phyloP scores from a whole-genome alignment of 148 eudicot species.

The Beta vulgaris region DNA sequence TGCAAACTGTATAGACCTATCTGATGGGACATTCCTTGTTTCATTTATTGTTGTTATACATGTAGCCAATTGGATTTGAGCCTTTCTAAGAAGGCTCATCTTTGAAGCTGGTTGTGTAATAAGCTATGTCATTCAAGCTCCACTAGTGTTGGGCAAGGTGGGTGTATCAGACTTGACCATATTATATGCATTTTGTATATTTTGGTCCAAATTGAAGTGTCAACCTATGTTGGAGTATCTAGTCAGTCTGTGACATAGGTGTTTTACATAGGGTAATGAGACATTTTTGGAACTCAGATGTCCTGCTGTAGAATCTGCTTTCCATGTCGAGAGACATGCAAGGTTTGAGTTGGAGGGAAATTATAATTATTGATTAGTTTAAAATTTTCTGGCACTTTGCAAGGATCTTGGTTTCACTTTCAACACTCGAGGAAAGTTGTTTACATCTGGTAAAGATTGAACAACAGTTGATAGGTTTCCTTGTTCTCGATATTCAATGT shows the following conservation, averaged over 20 bases:
- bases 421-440: neutral
- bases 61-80: neutral
- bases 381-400: neutral
- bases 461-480: neutral
- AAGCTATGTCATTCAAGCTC: neutral
- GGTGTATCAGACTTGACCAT: neutral
- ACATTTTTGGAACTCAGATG: neutral
- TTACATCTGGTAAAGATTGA: neutral
- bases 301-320: neutral
- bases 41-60: neutral
- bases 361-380: neutral
- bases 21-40: neutral
- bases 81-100: neutral
- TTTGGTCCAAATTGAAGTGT: neutral
- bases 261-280: neutral
- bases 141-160: neutral
- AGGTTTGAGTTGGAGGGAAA: neutral
- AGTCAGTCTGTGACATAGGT: neutral
- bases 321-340: neutral
- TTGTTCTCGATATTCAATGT: neutral
- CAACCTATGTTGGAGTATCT: neutral
- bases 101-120: neutral
- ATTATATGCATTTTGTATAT: neutral
- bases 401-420: neutral
- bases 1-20: neutral